Conservation (phyloP, 768 basidiomycete species). For the Crepidotus variabilis region DNA sequence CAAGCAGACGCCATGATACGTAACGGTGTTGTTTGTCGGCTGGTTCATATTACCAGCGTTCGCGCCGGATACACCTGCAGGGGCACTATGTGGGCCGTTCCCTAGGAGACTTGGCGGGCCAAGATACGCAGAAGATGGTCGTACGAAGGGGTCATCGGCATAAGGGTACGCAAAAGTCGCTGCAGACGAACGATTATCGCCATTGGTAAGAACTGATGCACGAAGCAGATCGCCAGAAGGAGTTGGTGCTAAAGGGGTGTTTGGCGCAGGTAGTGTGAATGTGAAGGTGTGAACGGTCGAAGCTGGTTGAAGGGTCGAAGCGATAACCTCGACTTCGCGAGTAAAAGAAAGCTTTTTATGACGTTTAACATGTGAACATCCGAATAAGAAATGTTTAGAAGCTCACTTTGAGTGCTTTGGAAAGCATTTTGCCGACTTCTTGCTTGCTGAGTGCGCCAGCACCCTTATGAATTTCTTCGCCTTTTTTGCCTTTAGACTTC, state of each 20-base stretch:
- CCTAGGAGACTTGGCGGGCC: slow-evolving; percentile 69
- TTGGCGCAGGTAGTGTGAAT: slow-evolving; percentile 77
- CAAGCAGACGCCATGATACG: slow-evolving; percentile 88
- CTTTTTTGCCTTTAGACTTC: slow-evolving; percentile 66
- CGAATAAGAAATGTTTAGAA: slow-evolving; percentile 3
- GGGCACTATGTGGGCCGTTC: slow-evolving; percentile 33
- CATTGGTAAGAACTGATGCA: slow-evolving; percentile 65
- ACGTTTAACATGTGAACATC: slow-evolving; percentile 6
- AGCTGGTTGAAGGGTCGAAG: slow-evolving; percentile 90
- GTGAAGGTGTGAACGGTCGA: slow-evolving; percentile 92
- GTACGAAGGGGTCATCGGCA: slow-evolving; percentile 71
- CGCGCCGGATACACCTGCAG: slow-evolving; percentile 27
- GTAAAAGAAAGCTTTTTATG: slow-evolving; percentile 75
- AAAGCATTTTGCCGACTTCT: slow-evolving; percentile 87
- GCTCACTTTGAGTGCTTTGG: slow-evolving; percentile 83
- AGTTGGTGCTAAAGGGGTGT: slow-evolving; percentile 72
- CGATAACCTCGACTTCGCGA: slow-evolving; percentile 90
- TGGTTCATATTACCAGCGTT: slow-evolving; percentile 29
- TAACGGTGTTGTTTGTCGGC: slow-evolving; percentile 45
- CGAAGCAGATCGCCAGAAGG: slow-evolving; percentile 70
- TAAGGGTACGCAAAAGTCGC: slow-evolving; percentile 75
- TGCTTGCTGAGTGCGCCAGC: slow-evolving; percentile 80
- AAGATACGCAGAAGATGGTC: slow-evolving; percentile 77
- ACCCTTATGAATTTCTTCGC: slow-evolving; percentile 66
- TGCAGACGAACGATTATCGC: slow-evolving; percentile 62